Conservation (phyloP, 345 rosid species). For the Mallotus nudiflorus region DNA sequence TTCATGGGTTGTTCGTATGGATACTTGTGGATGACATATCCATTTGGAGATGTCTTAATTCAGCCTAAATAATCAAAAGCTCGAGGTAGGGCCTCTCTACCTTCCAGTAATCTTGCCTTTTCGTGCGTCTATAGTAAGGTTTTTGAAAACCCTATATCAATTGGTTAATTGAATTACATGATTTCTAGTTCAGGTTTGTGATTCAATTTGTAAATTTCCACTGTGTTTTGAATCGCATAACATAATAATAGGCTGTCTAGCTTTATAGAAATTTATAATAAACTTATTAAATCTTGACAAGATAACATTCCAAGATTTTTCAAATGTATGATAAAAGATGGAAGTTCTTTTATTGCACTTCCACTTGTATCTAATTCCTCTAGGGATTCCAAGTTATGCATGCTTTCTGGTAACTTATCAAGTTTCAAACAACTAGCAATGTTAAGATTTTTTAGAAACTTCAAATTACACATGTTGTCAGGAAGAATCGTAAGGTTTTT, state of each 20-base stretch:
- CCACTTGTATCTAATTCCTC: neutral
- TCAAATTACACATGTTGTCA: neutral
- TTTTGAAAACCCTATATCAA: too few species aligned
- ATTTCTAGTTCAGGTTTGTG: too few species aligned
- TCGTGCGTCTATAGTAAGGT: too few species aligned
- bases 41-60: too few species aligned
- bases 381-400: neutral
- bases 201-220: too few species aligned
- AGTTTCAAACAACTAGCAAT: neutral
- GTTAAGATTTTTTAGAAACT: neutral
- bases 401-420: neutral
- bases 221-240: too few species aligned
- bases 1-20: too few species aligned
- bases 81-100: too few species aligned
- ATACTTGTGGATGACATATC: too few species aligned
- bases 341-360: neutral
- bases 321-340: conserved; percentile 2
- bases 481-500: neutral
- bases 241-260: neutral
- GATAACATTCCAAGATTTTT: neutral
- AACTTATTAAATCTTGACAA: neutral
- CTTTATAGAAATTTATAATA: neutral
- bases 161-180: too few species aligned
- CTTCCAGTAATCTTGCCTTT: too few species aligned
- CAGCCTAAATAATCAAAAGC: too few species aligned